phyloP scores from a whole-genome alignment of 2,329 filamentous ascomycete genomes.

The Parasarocladium wereldwijsianum region DNA sequence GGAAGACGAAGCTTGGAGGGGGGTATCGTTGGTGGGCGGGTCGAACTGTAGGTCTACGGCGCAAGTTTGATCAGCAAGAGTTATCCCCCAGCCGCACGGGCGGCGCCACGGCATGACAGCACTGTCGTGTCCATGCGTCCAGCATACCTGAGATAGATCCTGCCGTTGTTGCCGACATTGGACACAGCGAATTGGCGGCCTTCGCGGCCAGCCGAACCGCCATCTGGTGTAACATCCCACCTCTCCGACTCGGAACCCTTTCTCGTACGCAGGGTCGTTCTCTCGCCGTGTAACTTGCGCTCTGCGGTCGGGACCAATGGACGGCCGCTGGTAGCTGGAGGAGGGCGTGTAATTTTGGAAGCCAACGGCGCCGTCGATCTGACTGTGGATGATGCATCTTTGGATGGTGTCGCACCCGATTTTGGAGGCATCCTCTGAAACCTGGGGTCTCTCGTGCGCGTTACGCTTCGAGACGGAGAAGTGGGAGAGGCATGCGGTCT shows the following conservation, averaged over 20 bases:
- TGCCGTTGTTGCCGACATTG: conserved; percentile 71
- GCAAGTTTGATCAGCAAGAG: not conserved
- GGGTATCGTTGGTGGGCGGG: conserved; percentile 47
- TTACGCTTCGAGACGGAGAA: conserved; percentile 2
- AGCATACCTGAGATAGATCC: conserved; percentile 65
- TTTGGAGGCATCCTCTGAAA: conserved; percentile 5
- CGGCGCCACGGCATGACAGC: too few relatives aligned
- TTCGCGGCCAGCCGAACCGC: conserved; percentile 44
- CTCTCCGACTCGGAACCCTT: conserved; percentile 40
- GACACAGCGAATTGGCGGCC: conserved; percentile 65
- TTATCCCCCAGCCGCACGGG: not conserved
- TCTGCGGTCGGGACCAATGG: conserved; percentile 31
- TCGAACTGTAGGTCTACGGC: conserved; percentile 44
- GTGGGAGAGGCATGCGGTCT: conserved; percentile 10
- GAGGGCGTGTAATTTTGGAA: not conserved
- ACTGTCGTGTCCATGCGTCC: too few relatives aligned
- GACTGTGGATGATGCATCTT: not conserved
- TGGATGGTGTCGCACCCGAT: conserved; percentile 1
- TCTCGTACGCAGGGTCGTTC: conserved; percentile 21
- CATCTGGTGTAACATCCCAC: conserved; percentile 44
- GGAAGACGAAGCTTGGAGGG: conserved; percentile 45
- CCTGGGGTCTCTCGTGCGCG: conserved; percentile 1
- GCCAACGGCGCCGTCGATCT: not conserved
- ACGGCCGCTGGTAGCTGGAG: not conserved
- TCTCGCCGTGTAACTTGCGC: conserved; percentile 27